Conservation (phyloP, 768 basidiomycete genomes). For the Pleurotus sapidus region DNA sequence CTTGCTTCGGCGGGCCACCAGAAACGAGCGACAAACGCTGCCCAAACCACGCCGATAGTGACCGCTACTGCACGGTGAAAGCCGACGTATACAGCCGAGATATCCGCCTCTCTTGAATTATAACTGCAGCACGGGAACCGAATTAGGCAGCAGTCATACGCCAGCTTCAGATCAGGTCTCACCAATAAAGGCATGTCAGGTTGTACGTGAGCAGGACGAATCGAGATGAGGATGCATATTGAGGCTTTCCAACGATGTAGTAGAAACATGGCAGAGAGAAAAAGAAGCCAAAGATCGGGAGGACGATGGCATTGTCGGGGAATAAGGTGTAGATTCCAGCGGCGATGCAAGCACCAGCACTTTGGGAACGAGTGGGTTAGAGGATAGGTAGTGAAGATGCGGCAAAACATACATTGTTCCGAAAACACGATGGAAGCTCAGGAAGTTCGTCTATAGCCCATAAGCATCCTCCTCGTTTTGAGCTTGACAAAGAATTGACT, state of each 20-base stretch:
- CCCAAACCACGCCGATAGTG: slow-evolving; percentile 85
- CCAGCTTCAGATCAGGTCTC: slow-evolving; percentile 18
- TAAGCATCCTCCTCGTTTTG: background rate
- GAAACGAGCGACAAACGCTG: slow-evolving; percentile 79
- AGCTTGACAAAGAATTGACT: slow-evolving; percentile 8
- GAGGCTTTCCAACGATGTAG: slow-evolving; percentile 76
- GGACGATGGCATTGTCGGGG: slow-evolving; percentile 67
- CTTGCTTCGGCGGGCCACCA: slow-evolving; percentile 98
- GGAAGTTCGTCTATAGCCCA: slow-evolving; percentile 70
- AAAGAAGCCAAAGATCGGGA: slow-evolving; percentile 84
- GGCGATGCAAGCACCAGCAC: slow-evolving; percentile 78
- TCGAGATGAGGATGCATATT: slow-evolving; percentile 70
- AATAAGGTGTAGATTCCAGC: slow-evolving; percentile 70
- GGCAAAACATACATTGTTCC: slow-evolving; percentile 70
- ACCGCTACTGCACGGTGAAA: slow-evolving; percentile 79
- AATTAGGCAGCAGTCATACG: background rate
- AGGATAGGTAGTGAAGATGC: slow-evolving; percentile 8
- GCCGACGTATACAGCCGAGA: slow-evolving; percentile 69
- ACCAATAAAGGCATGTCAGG: slow-evolving; percentile 75
- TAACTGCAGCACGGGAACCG: slow-evolving; percentile 45
- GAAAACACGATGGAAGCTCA: slow-evolving; percentile 78
- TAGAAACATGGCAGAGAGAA: slow-evolving; percentile 95
- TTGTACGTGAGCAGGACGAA: slow-evolving; percentile 90
- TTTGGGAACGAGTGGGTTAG: slow-evolving; percentile 22
- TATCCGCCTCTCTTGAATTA: slow-evolving; percentile 63